Conservation (phyloP, 2,329 filamentous ascomycete species). For the Cercospora beticola region DNA sequence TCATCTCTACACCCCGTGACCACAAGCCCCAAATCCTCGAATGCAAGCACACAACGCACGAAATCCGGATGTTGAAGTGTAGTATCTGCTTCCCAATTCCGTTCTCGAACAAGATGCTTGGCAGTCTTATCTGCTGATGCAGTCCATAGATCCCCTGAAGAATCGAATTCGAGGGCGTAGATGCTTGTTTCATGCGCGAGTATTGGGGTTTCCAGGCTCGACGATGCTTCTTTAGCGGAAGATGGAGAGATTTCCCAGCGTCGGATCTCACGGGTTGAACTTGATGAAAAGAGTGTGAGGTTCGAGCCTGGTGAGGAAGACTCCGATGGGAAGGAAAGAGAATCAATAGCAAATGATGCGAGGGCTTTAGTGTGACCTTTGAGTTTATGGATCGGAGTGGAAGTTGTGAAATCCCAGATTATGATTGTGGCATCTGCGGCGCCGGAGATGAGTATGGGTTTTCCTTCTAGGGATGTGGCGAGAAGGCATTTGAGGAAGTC, state of each 20-base stretch:
- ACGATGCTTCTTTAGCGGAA: conserved; percentile 54
- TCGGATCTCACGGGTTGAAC: conserved; percentile 63
- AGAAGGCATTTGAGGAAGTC: conserved; percentile 89
- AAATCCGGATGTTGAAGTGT: conserved; percentile 81
- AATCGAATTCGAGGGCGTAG: conserved; percentile 70
- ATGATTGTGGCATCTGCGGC: conserved; percentile 54
- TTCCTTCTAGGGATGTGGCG: conserved; percentile 60
- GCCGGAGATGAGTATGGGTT: conserved; percentile 53
- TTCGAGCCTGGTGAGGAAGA: conserved; percentile 19
- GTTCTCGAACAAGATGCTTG: conserved; percentile 71
- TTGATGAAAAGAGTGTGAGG: conserved; percentile 70
- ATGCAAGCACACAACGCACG: conserved; percentile 75
- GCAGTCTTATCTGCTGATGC: conserved; percentile 86
- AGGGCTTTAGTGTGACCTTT: conserved; percentile 78
- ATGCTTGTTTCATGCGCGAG: conserved; percentile 87
- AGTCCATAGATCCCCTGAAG: conserved; percentile 79
- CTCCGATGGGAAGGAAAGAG: conserved; percentile 49
- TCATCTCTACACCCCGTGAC: conserved; percentile 89
- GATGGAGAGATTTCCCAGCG: conserved; percentile 66
- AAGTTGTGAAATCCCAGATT: conserved; percentile 74
- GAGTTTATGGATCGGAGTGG: conserved; percentile 69
- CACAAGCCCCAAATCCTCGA: conserved; percentile 67
- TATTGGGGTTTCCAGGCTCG: conserved; percentile 56
- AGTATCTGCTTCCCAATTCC: conserved; percentile 70
- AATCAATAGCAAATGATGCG: conserved; percentile 78